These are phyloP conservation scores for Sordariomycetes sp. DNA, from an alignment of 2,329 filamentous ascomycete genomes.

Conservation along the genomic window DNA sequence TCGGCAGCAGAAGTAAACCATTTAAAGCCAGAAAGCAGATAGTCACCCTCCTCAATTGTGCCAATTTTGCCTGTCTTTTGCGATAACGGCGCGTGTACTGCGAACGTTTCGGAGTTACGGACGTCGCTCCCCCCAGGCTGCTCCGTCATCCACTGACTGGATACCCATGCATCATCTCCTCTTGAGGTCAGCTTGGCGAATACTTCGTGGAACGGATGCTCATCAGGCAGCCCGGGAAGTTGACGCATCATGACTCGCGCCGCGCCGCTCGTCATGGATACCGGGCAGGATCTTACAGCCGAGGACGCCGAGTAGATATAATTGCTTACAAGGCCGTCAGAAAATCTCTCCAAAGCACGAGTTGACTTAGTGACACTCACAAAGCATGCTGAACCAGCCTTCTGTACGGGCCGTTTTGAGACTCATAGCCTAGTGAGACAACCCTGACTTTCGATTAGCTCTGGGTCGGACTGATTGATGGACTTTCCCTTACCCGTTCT, in stretches of 20 bases:
- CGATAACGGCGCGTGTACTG: constrained; percentile 14
- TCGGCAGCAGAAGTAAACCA: constrained; percentile 33
- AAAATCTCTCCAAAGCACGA: too few species aligned
- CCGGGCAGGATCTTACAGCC: constrained; percentile 54
- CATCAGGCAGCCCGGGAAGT: constrained; percentile 13
- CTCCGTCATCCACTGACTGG: constrained; percentile 73
- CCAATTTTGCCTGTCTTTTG: too few species aligned
- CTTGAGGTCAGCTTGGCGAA: constrained; percentile 44
- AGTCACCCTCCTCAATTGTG: constrained; percentile 7
- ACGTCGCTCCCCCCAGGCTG: constrained; percentile 61
- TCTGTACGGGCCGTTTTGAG: not conserved
- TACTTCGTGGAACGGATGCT: constrained; percentile 38
- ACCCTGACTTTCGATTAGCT: not conserved
- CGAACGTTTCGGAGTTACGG: constrained; percentile 56
- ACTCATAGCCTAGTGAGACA: not conserved
- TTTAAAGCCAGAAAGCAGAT: constrained; percentile 56
- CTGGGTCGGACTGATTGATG: not conserved
- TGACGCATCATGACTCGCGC: constrained; percentile 39
- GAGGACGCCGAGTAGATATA: constrained; percentile 52
- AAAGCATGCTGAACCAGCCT: not conserved
- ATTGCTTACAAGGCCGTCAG: too few species aligned
- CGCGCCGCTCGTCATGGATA: constrained; percentile 58
- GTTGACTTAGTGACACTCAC: too few species aligned
- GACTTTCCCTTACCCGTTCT: not conserved
- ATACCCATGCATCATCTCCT: constrained; percentile 53